Conservation (phyloP, 495 filamentous ascomycete species). For the Talaromyces wortmannii region DNA sequence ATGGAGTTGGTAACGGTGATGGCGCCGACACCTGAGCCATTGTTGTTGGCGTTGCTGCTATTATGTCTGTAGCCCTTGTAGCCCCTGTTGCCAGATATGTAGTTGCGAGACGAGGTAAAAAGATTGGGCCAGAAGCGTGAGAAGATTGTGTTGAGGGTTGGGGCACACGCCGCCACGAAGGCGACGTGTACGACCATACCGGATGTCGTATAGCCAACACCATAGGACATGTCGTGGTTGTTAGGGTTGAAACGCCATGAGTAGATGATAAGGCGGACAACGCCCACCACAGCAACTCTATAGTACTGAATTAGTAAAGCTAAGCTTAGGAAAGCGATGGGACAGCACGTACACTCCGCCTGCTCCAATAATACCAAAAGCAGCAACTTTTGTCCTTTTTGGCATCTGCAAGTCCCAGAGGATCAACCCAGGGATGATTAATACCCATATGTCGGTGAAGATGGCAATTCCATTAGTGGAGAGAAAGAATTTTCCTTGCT, state of each 20-base stretch:
- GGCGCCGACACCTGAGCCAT: too few relatives aligned
- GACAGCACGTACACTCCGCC: constrained; percentile 28
- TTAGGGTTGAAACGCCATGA: constrained; percentile 9
- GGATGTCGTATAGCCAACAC: constrained; percentile 43
- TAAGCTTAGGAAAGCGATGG: background rate
- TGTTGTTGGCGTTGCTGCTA: too few relatives aligned
- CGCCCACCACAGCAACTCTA: constrained; percentile 45
- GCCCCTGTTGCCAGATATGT: too few relatives aligned
- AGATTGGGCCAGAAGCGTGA: constrained; percentile 5
- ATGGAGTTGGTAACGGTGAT: too few relatives aligned
- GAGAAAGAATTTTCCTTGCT: constrained; percentile 34
- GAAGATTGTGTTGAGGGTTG: constrained; percentile 17
- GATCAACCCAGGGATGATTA: constrained; percentile 41
- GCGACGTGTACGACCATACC: constrained; percentile 50
- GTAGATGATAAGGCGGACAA: constrained; percentile 21
- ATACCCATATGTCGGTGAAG: constrained; percentile 38
- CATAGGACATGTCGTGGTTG: constrained; percentile 17
- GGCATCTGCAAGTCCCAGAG: constrained; percentile 39
- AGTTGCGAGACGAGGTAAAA: too few relatives aligned
- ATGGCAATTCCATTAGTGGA: constrained; percentile 35
- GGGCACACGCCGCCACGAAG: constrained; percentile 41
- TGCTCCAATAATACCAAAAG: constrained; percentile 34
- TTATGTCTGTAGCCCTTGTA: too few relatives aligned
- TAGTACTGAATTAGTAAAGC: background rate
- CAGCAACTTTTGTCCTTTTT: constrained; percentile 32